phyloP scores from a whole-genome alignment of 1,284 basidiomycete genomes.

The Puccinia hordei region DNA sequence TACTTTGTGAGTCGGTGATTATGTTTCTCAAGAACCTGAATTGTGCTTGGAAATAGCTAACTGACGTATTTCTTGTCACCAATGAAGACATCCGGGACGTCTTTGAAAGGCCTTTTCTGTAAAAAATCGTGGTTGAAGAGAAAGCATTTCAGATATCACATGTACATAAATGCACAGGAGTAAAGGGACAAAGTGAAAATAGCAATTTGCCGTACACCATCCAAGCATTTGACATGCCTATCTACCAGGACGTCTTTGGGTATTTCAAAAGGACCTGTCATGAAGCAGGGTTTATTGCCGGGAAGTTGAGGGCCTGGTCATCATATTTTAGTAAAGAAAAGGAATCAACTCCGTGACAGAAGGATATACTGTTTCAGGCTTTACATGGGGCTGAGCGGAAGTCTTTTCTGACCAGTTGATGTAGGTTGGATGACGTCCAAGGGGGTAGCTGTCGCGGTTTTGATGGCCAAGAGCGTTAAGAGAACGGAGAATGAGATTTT shows the following conservation, averaged over 20 bases:
- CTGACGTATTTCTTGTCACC: background rate
- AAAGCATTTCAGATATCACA: background rate
- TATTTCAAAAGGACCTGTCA: background rate
- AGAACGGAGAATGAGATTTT: background rate
- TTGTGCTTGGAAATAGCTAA: background rate
- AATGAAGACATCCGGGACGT: background rate
- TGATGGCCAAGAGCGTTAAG: background rate
- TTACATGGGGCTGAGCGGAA: background rate
- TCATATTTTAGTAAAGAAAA: background rate
- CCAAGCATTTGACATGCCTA: background rate
- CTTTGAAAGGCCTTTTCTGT: conserved; percentile 1
- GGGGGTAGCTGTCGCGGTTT: background rate
- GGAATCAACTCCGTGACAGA: background rate
- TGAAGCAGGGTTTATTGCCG: background rate
- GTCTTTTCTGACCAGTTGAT: background rate
- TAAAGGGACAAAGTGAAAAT: background rate
- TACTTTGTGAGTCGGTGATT: background rate
- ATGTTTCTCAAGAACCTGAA: background rate
- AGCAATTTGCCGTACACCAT: background rate
- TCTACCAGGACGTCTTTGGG: background rate
- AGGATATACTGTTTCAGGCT: no score
- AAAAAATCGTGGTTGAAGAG: background rate
- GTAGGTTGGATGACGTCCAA: background rate
- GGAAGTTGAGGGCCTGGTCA: background rate
- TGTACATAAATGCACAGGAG: no score